Evolutionary conservation across 2,329 filamentous ascomycete genomes (phyloP), one percentile per base, ranked within the genome.

Genomic region (Didymosphaeria variabile): DNA sequence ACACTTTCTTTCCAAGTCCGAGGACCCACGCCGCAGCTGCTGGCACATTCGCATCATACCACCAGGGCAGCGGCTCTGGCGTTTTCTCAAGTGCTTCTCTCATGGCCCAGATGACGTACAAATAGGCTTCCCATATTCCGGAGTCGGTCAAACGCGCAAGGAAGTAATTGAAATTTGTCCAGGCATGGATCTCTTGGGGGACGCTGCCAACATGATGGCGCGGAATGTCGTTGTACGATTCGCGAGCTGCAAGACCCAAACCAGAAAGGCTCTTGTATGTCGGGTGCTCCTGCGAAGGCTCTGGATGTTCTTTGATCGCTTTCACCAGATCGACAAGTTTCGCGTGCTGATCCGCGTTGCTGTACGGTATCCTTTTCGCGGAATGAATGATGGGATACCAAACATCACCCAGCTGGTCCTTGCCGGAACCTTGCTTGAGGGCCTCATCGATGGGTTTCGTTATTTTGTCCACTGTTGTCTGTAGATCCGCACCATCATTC

Each of bases 361-460:
- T 59, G 58, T 64, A 74, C 1, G 68, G 47, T 7, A 67, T 69
- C 2, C 69, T 63, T 57, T 68, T 72, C 32, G 74, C 68, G 1
- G 72, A 67, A 51, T 77, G 74, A 9, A 77, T 66, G 52, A 77
- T 58, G 55, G 70, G 72, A 59, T 72, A 72, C 70, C 71, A 76
- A 2, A 77, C 57, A 34, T 73, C 70, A 38, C 46, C 50, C 67
- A 71, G 54, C 38, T 68, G 29, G 6, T 70, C 62, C 17, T 68
- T 65, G 47, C 71, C 67, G 17, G 38, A 19, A 67, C 55, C 46
- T 65, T 59, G 40, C 51, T 59, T 54, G n/a, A 73, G 67, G 13
- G 68, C 67, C 34, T 71, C 60, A 17, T 77, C 74, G 53, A 75
- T 75, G 2, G 70, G 66, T 4, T 53, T 36, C 29, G 67, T 68